Evolutionary conservation across 352 stramenopile species (phyloP), one percentile per base, ranked within the genome.

Genomic region (Phytopythium kandeliae): DNA sequence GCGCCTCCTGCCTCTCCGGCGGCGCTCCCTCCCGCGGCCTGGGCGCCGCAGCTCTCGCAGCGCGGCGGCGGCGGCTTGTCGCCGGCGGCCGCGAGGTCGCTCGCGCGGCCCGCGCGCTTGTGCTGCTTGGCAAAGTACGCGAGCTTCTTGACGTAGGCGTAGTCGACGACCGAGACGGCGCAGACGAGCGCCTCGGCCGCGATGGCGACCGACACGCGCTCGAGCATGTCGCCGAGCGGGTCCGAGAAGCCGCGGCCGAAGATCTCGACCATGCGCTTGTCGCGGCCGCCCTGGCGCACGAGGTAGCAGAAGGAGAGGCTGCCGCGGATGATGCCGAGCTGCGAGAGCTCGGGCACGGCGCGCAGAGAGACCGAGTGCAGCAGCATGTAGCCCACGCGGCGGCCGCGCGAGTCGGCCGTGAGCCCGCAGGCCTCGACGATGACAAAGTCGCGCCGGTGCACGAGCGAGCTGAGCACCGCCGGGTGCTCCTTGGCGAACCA

Each of bases 101-200:
- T 42, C n/a, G n/a, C 16, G 9, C 36, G 36, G 33, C 13, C 45
- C 54, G 46, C 19, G 16, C 51, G 48, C 41, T 50, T 55, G 43
- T 67, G 51, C 30, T 64, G 50, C 61, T 80, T 72, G n/a, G 43
- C 43, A 21, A 86, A 61, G 67, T 66, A 81, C 48, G 54, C 62
- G 41, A 87, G 66, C 35, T 87, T 87, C 55, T 81, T 83, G 42
- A 78, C 57, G 45, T 80, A 71, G 16, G 68, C 64, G 50, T 68
- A 85, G 52, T 87, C 72, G 21, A 74, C 61, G 11, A 83, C 51
- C 6, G 55, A 50, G 16, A 61, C 56, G 33, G 55, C 71, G 16
- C 63, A 54, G 22, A 84, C 69, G 13, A 80, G 67, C 22, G 63
- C 57, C 10, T 84, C 71, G 19, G 69, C 60, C 19, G 61, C 66